Percentiles rank a stretch among this genome's conserved stretches.
Conservation (phyloP, 495 filamentous ascomycete species). For the Penicillium chermesinum region DNA sequence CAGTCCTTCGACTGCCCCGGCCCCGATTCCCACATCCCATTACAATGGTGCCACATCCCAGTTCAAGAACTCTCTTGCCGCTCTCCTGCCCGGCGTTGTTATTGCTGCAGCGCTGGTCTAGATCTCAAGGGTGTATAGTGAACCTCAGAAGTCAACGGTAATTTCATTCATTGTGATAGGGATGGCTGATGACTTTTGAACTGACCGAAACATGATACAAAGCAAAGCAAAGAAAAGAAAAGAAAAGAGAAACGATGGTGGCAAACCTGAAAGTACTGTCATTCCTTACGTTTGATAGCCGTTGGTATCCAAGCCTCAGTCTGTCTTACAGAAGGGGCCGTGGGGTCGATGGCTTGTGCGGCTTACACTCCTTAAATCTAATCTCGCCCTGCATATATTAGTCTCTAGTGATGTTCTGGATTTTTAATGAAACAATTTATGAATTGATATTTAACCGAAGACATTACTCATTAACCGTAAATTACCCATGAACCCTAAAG, state of each 20-base stretch:
- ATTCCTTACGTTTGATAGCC: too few relatives aligned
- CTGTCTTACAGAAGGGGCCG: too few relatives aligned
- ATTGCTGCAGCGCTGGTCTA: conserved; percentile 2
- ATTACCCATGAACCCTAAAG: not conserved
- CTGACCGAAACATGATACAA: not conserved
- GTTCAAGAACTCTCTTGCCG: conserved; percentile 14
- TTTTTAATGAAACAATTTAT: not conserved
- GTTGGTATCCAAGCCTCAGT: too few relatives aligned
- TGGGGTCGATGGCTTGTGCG: not conserved
- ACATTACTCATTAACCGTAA: not conserved
- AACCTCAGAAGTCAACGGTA: not conserved
- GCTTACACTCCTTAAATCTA: not conserved
- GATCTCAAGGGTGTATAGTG: conserved; percentile 17
- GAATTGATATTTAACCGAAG: not conserved
- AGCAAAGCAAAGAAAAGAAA: not conserved
- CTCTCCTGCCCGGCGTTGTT: conserved; percentile 18
- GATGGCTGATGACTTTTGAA: too few relatives aligned
- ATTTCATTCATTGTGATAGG: not conserved
- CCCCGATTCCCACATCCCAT: conserved; percentile 3
- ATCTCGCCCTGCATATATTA: too few relatives aligned
- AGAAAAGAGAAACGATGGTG: not conserved
- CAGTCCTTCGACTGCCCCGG: not conserved
- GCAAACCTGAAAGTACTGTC: too few relatives aligned
- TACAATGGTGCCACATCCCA: conserved; percentile 21
- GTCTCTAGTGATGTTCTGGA: not conserved